A percentile compares a stretch with the other conserved stretches of the same genome.
phyloP scores from a whole-genome alignment of 2,329 filamentous ascomycete genomes.

The Stachybotrys echinatus region DNA sequence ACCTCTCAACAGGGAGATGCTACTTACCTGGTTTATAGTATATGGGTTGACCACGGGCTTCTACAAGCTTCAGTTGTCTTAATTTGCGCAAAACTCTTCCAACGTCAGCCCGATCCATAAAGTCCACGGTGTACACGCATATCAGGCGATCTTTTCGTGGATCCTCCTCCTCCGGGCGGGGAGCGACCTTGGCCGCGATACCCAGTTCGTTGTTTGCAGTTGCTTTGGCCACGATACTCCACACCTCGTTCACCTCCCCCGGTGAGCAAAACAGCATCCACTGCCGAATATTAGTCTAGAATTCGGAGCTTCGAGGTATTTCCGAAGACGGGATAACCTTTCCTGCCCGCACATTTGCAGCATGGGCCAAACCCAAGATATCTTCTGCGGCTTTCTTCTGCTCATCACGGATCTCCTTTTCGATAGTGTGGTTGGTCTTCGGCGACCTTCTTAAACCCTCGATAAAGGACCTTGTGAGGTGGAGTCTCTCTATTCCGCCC shows the following conservation, averaged over 20 bases:
- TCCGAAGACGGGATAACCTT: slow-evolving; percentile 48
- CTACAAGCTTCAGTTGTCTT: slow-evolving; percentile 56
- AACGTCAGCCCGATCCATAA: slow-evolving; percentile 63
- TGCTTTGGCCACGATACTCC: slow-evolving; percentile 61
- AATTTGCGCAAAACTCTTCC: slow-evolving; percentile 60
- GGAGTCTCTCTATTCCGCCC: slow-evolving; percentile 46
- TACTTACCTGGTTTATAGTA: slow-evolving; percentile 73
- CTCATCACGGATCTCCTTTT: slow-evolving; percentile 43
- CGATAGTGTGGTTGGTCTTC: slow-evolving; percentile 28
- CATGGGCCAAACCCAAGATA: slow-evolving; percentile 56
- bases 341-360: slow-evolving; percentile 54
- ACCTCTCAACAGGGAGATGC: neutral
- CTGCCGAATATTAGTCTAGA: slow-evolving; percentile 33
- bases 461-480: slow-evolving; percentile 42
- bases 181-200: slow-evolving; percentile 65
- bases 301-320: too few relatives aligned
- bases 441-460: slow-evolving; percentile 35
- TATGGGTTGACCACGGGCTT: slow-evolving; percentile 41
- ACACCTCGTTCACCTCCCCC: slow-evolving; percentile 53
- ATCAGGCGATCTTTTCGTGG: slow-evolving; percentile 50
- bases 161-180: slow-evolving; percentile 39
- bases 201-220: slow-evolving; percentile 67
- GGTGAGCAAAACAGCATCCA: slow-evolving; percentile 68
- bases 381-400: slow-evolving; percentile 43
- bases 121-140: slow-evolving; percentile 75